Evolutionary conservation across 306 rosid species (phyloP), one percentile per base, ranked within the genome.

Genomic region (Dalbergia oliveri): DNA sequence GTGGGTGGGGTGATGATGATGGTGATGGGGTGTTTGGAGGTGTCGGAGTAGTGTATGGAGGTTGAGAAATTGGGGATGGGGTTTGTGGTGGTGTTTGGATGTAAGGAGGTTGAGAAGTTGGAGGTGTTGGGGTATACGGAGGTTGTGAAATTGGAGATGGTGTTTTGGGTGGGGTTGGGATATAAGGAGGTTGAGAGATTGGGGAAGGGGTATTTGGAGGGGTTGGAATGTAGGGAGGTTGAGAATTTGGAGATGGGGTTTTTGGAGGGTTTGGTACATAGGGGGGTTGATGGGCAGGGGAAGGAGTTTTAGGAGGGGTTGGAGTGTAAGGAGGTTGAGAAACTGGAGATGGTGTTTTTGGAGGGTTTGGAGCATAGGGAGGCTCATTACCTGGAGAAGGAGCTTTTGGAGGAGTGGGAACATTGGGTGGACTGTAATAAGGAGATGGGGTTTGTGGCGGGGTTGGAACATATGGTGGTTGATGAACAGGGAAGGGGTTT

Each of bases 351-450:
- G 45, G 79, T 9, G 47, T 8, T 15, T 26, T 44, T n/a, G 76
- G 77, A 33, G 50, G 63, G 3, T 10, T 43, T 43, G 47, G 47
- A 7, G 6, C 10, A 9, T 43, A 4, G 5, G 83, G 72, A 35
- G 87, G 73, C 7, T 49, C 81, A 16, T 45, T 3, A 2, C 13
- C 13, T 8, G 84, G 84, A 5, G 84, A 35, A 11, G 79, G 78
- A 4, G 72, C 2, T 11, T 45, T 69, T 37, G 68, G 75, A 66
- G 75, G 35, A 59, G 35, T 34, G 26, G 67, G 69, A 18, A 8
- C 16, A 3, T 43, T 21, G 14, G 54, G 86, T 18, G 54, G 66
- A 26, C 1, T 1, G 2, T 61, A 5, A 6, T 23, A 10, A 26
- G 80, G 80, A 9, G 80, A 14, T 6, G 80, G 71, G 12, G 49